Percentiles rank a stretch among this genome's conserved stretches.
phyloP scores from a whole-genome alignment of 805 yeast genomes.

The Myxozyma nipponensis region DNA sequence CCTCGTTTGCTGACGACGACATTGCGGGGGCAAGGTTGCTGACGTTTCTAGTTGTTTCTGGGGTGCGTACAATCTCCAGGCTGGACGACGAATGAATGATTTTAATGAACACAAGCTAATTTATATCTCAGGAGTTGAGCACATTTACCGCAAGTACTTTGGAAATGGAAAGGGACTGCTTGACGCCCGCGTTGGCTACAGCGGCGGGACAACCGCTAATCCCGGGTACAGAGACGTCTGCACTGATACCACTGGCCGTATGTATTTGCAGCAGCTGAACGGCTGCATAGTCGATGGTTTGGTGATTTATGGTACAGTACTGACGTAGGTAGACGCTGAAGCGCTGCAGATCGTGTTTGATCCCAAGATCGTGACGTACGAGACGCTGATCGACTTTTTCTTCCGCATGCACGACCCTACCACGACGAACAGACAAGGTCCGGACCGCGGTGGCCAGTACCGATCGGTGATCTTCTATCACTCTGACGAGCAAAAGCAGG shows the following conservation, averaged over 20 bases:
- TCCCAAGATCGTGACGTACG: conserved; percentile 57
- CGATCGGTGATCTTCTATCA: conserved; percentile 76
- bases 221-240: conserved; percentile 75
- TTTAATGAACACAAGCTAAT: neutral
- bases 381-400: conserved; percentile 72
- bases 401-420: conserved; percentile 96
- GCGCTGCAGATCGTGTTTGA: conserved; percentile 78
- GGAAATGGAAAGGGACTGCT: conserved; percentile 56
- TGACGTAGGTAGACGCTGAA: conserved; percentile 53
- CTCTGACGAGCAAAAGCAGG: conserved; percentile 45
- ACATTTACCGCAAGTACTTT: conserved; percentile 69
- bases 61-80: too few relatives aligned
- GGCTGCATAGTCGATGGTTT: conserved; percentile 8
- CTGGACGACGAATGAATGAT: neutral
- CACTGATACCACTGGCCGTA: conserved; percentile 61
- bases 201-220: conserved; percentile 59
- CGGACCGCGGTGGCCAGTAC: conserved; percentile 85
- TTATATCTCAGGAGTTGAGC: conserved; percentile 51
- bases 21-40: neutral
- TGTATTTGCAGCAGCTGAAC: conserved; percentile 1
- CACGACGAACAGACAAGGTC: conserved; percentile 75
- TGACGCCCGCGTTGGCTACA: conserved; percentile 84
- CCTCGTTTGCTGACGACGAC: neutral
- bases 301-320: neutral
- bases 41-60: conserved; percentile 44